A percentile compares a stretch with the other conserved stretches of the same genome.
These are phyloP conservation scores for Sapria himalayana DNA, from an alignment of 345 rosid genomes.

Conservation along the genomic window DNA sequence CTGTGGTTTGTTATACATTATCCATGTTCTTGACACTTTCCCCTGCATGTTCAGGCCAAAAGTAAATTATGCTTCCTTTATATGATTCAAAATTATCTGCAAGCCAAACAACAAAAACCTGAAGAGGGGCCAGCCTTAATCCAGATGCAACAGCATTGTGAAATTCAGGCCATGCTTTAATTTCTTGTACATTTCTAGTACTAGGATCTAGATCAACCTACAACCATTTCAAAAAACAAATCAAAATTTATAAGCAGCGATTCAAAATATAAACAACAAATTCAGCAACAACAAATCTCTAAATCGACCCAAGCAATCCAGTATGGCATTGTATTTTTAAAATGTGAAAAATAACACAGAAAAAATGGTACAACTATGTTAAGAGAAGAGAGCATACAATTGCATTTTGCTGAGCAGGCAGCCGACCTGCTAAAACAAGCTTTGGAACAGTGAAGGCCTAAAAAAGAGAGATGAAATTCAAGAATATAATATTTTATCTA, in stretches of 20 bases:
- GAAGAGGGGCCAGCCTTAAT: constrained; percentile 75
- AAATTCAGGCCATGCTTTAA: constrained; percentile 96
- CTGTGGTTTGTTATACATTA: constrained; percentile 69
- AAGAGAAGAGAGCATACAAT: constrained; percentile 52
- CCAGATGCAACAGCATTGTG: constrained; percentile 99
- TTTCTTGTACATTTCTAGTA: constrained; percentile 75
- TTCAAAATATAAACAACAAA: constrained; percentile 5
- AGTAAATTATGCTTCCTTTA: neutral
- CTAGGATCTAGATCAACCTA: constrained; percentile 92
- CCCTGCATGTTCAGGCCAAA: constrained; percentile 34
- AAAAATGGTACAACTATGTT: no score
- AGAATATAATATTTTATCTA: neutral
- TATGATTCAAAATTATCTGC: constrained; percentile 1
- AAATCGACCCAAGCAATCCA: no score
- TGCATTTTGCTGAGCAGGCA: constrained; percentile 98
- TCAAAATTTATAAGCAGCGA: constrained; percentile 1
- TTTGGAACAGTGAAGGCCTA: constrained; percentile 91
- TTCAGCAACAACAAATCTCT: constrained; percentile 2
- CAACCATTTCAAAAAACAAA: constrained; percentile 9
- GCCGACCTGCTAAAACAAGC: constrained; percentile 93
- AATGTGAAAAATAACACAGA: no score
- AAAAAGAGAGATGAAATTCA: constrained; percentile 12
- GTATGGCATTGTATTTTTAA: no score
- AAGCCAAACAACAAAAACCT: constrained; percentile 23
- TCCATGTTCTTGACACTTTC: constrained; percentile 92